Evolutionary conservation across 2,329 filamentous ascomycete species (phyloP).

Genomic region (Microdochium bolleyi): DNA sequence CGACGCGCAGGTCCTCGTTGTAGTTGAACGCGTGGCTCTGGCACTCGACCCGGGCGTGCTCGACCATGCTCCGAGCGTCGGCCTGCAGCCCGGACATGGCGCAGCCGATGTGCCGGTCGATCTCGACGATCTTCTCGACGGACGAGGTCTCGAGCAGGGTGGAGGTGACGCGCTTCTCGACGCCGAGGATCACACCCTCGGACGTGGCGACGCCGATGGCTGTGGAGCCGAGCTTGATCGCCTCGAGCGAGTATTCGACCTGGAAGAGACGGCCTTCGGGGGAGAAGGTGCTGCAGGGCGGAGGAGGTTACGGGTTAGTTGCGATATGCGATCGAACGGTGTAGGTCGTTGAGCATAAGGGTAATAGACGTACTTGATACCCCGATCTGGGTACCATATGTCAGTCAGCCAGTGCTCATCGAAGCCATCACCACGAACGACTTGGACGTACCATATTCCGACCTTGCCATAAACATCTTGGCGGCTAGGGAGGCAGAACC

Average conservation of each 20-base stretch:
- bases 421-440: background rate
- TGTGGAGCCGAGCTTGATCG: conserved; percentile 98
- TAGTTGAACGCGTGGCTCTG: conserved; percentile 98
- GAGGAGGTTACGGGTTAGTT: conserved; percentile 9
- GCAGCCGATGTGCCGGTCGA: conserved; percentile 97
- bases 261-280: conserved; percentile 99
- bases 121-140: conserved; percentile 99
- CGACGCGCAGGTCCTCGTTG: conserved; percentile 86
- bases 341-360: conserved; percentile 6
- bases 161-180: conserved; percentile 98
- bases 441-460: conserved; percentile 83
- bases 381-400: conserved; percentile 59
- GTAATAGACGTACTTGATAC: conserved; percentile 74
- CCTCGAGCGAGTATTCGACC: conserved; percentile 99
- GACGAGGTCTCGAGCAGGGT: conserved; percentile 95
- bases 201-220: conserved; percentile 96
- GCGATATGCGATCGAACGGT: conserved; percentile 4
- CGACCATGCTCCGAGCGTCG: conserved; percentile 94
- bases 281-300: conserved; percentile 77
- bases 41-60: conserved; percentile 95
- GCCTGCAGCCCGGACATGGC: conserved; percentile 98
- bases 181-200: conserved; percentile 90
- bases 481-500: conserved; percentile 26
- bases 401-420: background rate
- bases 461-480: conserved; percentile 99